These are phyloP conservation scores for Zea luxurians DNA, from an alignment of 176 grass and related monocot species.

Conservation along the genomic window DNA sequence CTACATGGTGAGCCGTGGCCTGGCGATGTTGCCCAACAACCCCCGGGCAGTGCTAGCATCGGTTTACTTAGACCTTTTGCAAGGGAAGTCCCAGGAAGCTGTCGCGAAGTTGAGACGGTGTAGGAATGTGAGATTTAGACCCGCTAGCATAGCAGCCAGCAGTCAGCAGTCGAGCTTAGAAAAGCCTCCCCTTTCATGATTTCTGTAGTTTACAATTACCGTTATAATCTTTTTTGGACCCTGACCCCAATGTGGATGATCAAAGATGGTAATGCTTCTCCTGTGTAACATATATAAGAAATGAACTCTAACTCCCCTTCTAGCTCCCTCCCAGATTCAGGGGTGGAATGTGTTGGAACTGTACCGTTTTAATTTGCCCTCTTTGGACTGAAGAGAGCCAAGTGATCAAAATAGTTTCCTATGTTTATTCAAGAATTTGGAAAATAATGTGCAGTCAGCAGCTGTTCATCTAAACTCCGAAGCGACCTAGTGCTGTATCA, in stretches of 20 bases:
- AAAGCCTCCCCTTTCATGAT: conserved; percentile 23
- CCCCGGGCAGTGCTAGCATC: conserved; percentile 69
- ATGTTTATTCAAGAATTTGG: conserved; percentile 43
- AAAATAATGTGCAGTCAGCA: conserved; percentile 20
- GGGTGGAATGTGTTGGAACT: conserved; percentile 43
- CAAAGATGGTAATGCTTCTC: conserved; percentile 43
- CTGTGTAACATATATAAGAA: conserved; percentile 59
- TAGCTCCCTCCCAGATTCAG: conserved; percentile 49
- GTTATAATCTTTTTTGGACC: conserved; percentile 44
- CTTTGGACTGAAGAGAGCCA: conserved; percentile 34
- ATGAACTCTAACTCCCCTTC: conserved; percentile 40
- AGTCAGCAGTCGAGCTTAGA: conserved; percentile 48
- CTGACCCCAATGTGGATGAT: conserved; percentile 40
- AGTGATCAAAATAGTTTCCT: conserved; percentile 35
- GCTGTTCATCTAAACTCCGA: too few species aligned
- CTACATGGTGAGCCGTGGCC: conserved; percentile 57
- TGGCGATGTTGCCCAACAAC: conserved; percentile 55
- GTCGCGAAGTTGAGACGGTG: conserved; percentile 70
- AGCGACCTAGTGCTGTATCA: too few species aligned
- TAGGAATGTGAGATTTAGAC: conserved; percentile 71
- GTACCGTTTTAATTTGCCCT: conserved; percentile 33
- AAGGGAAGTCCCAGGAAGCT: conserved; percentile 67
- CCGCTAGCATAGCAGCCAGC: conserved; percentile 42
- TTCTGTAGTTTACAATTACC: conserved; percentile 56
- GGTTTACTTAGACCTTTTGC: conserved; percentile 83